Conservation (phyloP, 129 eudicot genomes). For the Pseudognaphalium luteoalbum region DNA sequence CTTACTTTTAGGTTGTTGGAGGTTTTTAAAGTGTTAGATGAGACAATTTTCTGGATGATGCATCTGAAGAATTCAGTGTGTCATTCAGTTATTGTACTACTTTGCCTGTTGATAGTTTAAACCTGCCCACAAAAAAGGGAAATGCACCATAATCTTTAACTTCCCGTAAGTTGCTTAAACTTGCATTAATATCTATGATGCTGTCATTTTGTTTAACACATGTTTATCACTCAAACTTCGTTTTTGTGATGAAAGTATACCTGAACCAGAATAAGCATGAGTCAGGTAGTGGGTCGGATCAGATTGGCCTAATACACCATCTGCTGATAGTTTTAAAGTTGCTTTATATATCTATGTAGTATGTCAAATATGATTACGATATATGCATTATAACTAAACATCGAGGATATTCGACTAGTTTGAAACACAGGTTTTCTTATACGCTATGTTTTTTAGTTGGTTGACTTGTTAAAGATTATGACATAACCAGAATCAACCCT, state of each 20-base stretch:
- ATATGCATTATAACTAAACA: neutral
- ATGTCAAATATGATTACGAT: too few species aligned
- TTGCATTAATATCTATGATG: neutral
- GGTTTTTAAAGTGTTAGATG: constrained; percentile 1
- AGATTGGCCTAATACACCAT: too few species aligned
- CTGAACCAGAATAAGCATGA: too few species aligned
- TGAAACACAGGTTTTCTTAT: neutral
- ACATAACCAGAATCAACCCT: too few species aligned
- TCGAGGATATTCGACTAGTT: neutral
- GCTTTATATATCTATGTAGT: too few species aligned
- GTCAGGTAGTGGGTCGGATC: too few species aligned
- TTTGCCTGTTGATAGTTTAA: neutral
- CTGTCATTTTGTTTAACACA: neutral
- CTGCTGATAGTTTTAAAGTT: too few species aligned
- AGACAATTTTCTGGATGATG: constrained; percentile 17
- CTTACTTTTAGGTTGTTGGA: constrained; percentile 19
- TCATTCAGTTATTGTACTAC: neutral
- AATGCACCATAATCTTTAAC: neutral
- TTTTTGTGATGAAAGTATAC: too few species aligned
- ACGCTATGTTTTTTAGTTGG: neutral
- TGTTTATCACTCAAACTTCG: too few species aligned
- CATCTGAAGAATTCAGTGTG: neutral
- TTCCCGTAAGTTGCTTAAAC: neutral
- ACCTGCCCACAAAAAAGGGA: constrained; percentile 2
- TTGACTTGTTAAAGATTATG: neutral